Evolutionary conservation across 192 early-diverging fungal genomes (phyloP).

Genomic region (Geosiphon pyriformis): DNA sequence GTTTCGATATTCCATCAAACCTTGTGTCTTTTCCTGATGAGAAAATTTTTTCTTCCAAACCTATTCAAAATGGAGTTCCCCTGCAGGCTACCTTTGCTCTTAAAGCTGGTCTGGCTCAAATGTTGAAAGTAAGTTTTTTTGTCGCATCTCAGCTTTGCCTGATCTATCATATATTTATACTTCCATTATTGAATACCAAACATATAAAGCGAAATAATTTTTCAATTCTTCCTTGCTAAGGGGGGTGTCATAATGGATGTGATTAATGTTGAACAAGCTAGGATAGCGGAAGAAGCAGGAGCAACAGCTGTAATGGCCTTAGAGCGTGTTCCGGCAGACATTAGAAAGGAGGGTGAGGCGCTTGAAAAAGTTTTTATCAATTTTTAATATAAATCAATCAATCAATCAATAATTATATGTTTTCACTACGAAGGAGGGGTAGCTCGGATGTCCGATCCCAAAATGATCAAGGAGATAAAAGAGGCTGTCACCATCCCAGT

Average conservation of each 20-base stretch:
- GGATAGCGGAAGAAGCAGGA: slow-evolving; percentile 96
- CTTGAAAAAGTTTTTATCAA: no score
- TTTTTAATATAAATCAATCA: not conserved
- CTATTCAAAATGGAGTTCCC: slow-evolving; percentile 20
- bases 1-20: slow-evolving; percentile 5
- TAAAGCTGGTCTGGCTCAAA: slow-evolving; percentile 96
- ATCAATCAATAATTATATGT: not conserved
- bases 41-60: not conserved
- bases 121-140: slow-evolving; percentile 74
- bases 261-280: slow-evolving; percentile 93
- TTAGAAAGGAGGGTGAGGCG: slow-evolving; percentile 87
- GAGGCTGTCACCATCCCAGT: slow-evolving; percentile 95
- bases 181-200: not conserved
- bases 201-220: not conserved
- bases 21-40: not conserved
- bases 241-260: slow-evolving; percentile 99
- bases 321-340: slow-evolving; percentile 98
- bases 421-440: slow-evolving; percentile 63
- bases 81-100: slow-evolving; percentile 63
- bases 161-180: not conserved
- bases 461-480: slow-evolving; percentile 96
- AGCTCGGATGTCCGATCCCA: slow-evolving; percentile 96
- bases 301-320: slow-evolving; percentile 97
- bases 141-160: not conserved
- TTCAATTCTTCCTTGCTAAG: slow-evolving; percentile 28